A percentile compares a stretch with the other conserved stretches of the same genome.
Conservation (phyloP, 2,329 filamentous ascomycete species). For the Trichophyton simii region DNA sequence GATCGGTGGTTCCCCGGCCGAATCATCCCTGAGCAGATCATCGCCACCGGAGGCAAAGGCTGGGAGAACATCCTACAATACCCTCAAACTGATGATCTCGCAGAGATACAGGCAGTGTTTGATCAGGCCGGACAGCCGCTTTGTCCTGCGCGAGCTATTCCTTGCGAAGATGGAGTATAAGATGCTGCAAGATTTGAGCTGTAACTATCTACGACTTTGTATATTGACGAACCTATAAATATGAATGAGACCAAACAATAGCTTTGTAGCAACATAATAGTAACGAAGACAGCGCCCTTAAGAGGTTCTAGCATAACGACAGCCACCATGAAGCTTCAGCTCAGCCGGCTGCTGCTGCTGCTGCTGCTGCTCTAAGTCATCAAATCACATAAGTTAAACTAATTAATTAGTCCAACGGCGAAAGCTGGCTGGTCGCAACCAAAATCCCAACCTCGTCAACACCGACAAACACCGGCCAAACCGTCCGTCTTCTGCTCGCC, state of each 20-base stretch:
- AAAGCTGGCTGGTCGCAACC: no score
- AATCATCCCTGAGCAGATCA: conserved; percentile 49
- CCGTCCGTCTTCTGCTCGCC: no score
- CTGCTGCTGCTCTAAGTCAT: no score
- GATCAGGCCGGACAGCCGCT: background rate
- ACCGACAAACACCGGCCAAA: no score
- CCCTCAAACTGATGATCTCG: background rate
- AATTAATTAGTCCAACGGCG: no score
- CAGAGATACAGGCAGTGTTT: background rate
- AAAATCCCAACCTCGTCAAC: no score
- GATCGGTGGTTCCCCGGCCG: conserved; percentile 59
- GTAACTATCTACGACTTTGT: background rate
- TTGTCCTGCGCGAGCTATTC: background rate
- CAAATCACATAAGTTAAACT: no score
- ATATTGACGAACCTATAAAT: background rate
- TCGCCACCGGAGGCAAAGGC: conserved; percentile 47
- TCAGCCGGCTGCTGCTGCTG: no score
- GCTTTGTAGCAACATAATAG: no score
- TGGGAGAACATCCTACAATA: conserved; percentile 28
- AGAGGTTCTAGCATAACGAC: no score
- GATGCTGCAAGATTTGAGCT: background rate
- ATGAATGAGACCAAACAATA: background rate
- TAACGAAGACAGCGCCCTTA: no score
- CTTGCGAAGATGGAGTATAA: background rate
- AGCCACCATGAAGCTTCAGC: no score